Base-by-base conservation (phyloP, 768 basidiomycete species). In the Lentinula lateritia region DNA sequence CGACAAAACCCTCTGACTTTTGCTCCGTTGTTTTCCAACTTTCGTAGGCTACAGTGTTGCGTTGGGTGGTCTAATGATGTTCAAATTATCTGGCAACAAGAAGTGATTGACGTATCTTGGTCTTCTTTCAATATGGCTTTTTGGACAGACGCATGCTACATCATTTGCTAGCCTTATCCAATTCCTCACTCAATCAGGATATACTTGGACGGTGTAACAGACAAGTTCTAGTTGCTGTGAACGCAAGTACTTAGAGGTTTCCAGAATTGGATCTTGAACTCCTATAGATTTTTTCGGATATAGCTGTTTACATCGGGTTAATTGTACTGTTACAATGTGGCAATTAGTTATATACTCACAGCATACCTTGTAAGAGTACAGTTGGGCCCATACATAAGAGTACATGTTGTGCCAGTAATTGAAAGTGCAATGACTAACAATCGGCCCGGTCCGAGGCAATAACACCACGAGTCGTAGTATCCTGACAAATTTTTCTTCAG, bases 1-100 rank as follows among this genome's bases (percentile, higher is more conserved):
- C 1, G 45, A 1, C 7, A 13, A 9, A 1, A 6, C 6, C 20
- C 20, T 23, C 45, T 46, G 12, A 46, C 45, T 28, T 28, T 28
- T 28, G 28, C 28, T 23, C 18, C 9, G 20, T 10, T 18, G 18
- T 23, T 61, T 43, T 34, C 28, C 34, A 7, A 38, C 20, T 5
- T 23, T 8, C 35, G 7, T 67, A 88, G 92, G 95, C 12, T 98
- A 97, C 74, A 88, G 88, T 10, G 84, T 97, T 67, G 95, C 96
- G 0, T 78, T 97, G 4, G 84, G 78, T 50, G 95, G 95, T 34
- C 82, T 97, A 20, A 73, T 98, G 63, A 74, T 94, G 56, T 96
- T 90, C 83, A 95, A 90, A 79, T 90, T 89, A 0, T 80, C 83
- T 4, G 81, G 86, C 6, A 77, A 81, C 48, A 90, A 89, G 70